Evolutionary conservation across 768 basidiomycete genomes (phyloP).

Genomic region (Russula griseocarnosa): DNA sequence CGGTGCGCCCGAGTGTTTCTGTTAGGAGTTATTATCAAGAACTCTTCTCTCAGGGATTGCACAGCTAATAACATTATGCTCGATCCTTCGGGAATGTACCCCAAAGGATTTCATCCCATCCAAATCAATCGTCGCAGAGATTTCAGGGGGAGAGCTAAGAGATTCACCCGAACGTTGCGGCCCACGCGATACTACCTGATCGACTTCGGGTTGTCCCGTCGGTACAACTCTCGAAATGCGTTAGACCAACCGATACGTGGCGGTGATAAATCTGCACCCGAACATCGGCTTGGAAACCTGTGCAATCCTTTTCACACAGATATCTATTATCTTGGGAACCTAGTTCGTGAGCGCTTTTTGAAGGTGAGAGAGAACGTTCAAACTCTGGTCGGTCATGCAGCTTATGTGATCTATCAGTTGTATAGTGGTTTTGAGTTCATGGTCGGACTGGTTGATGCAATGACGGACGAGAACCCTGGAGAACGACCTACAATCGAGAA

Average conservation of each 20-base stretch:
- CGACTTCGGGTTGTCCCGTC: slow-evolving; percentile 38
- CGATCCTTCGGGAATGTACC: slow-evolving; percentile 32
- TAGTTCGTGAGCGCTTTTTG: slow-evolving; percentile 33
- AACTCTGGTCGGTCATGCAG: too few relatives aligned
- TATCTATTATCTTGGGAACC: slow-evolving; percentile 37
- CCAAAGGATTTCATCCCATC: slow-evolving; percentile 32
- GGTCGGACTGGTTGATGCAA: slow-evolving; percentile 32
- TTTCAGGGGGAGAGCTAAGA: slow-evolving; percentile 28
- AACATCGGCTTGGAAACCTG: slow-evolving; percentile 28
- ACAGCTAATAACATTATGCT: slow-evolving; percentile 31
- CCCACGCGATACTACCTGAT: slow-evolving; percentile 37
- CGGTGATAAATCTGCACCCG: slow-evolving; percentile 41
- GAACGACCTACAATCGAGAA: slow-evolving; percentile 35
- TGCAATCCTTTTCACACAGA: slow-evolving; percentile 38
- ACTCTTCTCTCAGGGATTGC: slow-evolving; percentile 11
- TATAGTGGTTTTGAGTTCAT: slow-evolving; percentile 36
- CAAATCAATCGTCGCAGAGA: slow-evolving; percentile 26
- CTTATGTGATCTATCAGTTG: slow-evolving; percentile 27
- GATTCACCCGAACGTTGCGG: slow-evolving; percentile 33
- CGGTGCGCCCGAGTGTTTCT: slow-evolving; percentile 31
- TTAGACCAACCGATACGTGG: slow-evolving; percentile 36
- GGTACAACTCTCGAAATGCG: slow-evolving; percentile 33
- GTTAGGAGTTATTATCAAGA: not conserved
- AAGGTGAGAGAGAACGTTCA: slow-evolving; percentile 16
- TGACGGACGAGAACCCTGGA: slow-evolving; percentile 35